Base-by-base conservation (phyloP, 1,284 basidiomycete species). In the Ceratobasidium sp. region DNA sequence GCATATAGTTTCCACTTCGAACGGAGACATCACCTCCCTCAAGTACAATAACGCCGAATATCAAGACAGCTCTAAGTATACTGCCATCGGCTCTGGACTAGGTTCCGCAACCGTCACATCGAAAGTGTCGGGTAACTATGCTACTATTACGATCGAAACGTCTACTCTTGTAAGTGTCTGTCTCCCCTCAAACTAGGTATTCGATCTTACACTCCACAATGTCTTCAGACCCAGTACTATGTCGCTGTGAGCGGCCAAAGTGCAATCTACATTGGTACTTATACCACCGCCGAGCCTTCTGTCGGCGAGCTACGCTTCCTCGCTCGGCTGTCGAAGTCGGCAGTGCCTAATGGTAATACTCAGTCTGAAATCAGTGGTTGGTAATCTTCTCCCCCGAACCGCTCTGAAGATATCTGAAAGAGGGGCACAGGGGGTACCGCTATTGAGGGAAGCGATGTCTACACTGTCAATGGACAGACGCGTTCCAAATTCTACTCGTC, bases 221-320 rank as follows among this genome's bases (percentile, higher is more conserved):
- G n/a, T n/a, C n/a, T n/a, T 1, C 48, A 69, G 48, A 73, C 45
- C 19, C 71, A 76, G 33, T 76, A 76, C 56, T 65, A 73, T 36
- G 64, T 76, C 11, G 72, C 72, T 6, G 53, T 74, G 17, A 66
- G 36, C 15, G 72, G 72, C 0, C 53, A 66, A 29, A 63, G 31
- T 4, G 67, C 51, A 1, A 76, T 76, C 27, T 74, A 76, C 57
- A 74, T 76, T 36, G 75, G 60, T 6, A 76, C 75, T 11, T 76
- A 76, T 36, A 45, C 48, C 11, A 74, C 60, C 6, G 63, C 64
- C 5, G 85, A 87, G 75, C 85, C 86, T 1, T 75, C 75, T 47
- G 84, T 87, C 24, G 86, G 86, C 44, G 86, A 87, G 76, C 81
- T 87, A 54, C 84, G 86, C 33, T 84, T 86, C 78, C 86, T 87